These are phyloP conservation scores for Ogataea philodendri DNA, from an alignment of 805 yeast species.

Conservation along the genomic window DNA sequence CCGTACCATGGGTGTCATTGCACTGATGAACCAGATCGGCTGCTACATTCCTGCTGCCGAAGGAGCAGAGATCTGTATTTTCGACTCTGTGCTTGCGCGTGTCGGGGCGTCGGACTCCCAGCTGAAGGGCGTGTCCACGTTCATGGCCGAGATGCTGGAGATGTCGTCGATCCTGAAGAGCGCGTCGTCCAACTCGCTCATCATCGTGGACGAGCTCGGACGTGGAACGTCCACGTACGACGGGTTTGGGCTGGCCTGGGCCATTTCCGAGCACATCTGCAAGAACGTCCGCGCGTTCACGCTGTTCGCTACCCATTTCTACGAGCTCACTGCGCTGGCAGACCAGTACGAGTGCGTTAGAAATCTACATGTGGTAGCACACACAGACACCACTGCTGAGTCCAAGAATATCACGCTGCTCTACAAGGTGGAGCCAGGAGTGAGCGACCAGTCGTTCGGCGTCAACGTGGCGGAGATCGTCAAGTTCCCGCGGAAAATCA, in stretches of 20 bases:
- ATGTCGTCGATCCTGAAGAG: conserved; percentile 82
- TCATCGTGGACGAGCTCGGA: conserved; percentile 93
- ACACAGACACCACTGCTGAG: conserved; percentile 51
- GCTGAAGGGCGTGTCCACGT: conserved; percentile 93
- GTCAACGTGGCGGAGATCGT: conserved; percentile 97
- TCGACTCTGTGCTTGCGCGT: conserved; percentile 90
- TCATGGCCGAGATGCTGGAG: conserved; percentile 95
- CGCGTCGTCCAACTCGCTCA: conserved; percentile 74
- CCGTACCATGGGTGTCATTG: conserved; percentile 83
- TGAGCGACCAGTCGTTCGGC: conserved; percentile 94
- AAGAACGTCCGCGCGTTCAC: conserved; percentile 71
- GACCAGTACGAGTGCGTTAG: conserved; percentile 61
- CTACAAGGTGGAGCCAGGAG: conserved; percentile 95
- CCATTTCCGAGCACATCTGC: conserved; percentile 85
- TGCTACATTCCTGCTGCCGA: conserved; percentile 77
- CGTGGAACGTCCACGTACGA: conserved; percentile 94
- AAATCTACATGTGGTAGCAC: conserved; percentile 92
- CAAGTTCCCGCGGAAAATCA: conserved; percentile 85
- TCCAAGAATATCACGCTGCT: conserved; percentile 76
- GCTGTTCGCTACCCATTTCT: conserved; percentile 95
- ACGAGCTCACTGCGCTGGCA: conserved; percentile 83
- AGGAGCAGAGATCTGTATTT: conserved; percentile 74
- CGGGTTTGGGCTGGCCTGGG: conserved; percentile 98
- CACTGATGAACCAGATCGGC: conserved; percentile 86
- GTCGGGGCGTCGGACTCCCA: conserved; percentile 99